Evolutionary conservation across 345 rosid species (phyloP).

Genomic region (Citrus medica): DNA sequence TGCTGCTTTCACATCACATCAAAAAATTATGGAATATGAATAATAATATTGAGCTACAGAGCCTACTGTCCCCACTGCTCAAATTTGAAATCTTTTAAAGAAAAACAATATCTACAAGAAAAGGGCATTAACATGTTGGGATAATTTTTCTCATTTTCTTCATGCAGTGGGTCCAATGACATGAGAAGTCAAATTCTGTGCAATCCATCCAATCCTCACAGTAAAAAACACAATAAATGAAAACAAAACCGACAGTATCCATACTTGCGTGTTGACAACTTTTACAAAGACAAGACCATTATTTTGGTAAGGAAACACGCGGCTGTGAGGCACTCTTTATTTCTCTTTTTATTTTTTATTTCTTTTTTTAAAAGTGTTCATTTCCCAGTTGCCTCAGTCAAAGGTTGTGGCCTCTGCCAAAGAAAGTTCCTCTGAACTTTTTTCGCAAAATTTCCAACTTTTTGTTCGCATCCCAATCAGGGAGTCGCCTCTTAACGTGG

Average conservation of each 20-base stretch:
- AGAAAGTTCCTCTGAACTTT: conserved; percentile 8
- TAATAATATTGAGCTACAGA: no score
- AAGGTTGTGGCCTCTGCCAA: conserved; percentile 16
- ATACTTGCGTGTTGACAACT: conserved; percentile 31
- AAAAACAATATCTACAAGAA: background rate
- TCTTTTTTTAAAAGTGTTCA: background rate
- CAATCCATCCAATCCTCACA: background rate
- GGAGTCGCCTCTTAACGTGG: background rate
- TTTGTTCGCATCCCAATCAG: background rate
- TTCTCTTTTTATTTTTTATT: no score
- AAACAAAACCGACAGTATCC: conserved; percentile 25
- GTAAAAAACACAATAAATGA: background rate
- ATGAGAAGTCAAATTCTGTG: conserved; percentile 22
- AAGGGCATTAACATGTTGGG: background rate
- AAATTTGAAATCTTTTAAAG: conserved; percentile 1
- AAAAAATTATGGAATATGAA: background rate
- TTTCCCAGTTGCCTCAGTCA: conserved; percentile 4
- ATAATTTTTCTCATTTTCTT: conserved; percentile 1
- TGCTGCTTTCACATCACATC: conserved; percentile 8
- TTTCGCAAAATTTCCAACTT: background rate
- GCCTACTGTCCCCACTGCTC: background rate
- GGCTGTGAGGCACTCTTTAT: background rate
- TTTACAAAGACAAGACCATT: conserved; percentile 6
- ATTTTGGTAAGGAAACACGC: conserved; percentile 3
- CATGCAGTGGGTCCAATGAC: conserved; percentile 10